Conservation (phyloP, 805 yeast genomes). For the Wickerhamiella vanderwaltii region DNA sequence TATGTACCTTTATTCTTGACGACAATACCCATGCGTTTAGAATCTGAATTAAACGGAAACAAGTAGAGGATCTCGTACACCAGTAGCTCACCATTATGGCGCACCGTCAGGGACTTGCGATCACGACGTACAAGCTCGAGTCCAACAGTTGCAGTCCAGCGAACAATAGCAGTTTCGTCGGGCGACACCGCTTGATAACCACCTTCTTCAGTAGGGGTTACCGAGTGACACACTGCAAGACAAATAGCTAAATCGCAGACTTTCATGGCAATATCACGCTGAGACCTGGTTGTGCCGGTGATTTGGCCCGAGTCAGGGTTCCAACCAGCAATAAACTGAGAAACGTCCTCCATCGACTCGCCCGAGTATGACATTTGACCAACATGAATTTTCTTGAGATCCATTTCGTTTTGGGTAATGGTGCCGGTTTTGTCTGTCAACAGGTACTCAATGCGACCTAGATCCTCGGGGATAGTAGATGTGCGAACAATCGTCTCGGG, state of each 20-base stretch:
- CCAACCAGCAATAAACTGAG: conserved; percentile 41
- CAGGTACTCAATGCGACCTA: conserved; percentile 88
- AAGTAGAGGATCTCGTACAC: conserved; percentile 61
- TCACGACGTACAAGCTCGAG: conserved; percentile 71
- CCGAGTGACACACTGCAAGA: conserved; percentile 91
- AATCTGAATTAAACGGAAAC: conserved; percentile 92
- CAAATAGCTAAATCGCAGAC: conserved; percentile 74
- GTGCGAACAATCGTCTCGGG: conserved; percentile 89
- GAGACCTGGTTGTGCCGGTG: conserved; percentile 29
- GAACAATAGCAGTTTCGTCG: conserved; percentile 94
- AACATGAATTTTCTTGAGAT: conserved; percentile 77
- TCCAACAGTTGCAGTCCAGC: conserved; percentile 80
- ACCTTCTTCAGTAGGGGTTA: conserved; percentile 73
- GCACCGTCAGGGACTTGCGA: conserved; percentile 55
- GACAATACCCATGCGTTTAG: conserved; percentile 91
- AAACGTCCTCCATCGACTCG: conserved; percentile 82
- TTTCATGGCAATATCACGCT: conserved; percentile 60
- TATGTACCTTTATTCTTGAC: conserved; percentile 53
- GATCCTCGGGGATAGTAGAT: conserved; percentile 94
- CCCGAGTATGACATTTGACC: conserved; percentile 89
- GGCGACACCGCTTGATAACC: conserved; percentile 98
- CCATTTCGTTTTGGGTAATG: conserved; percentile 96
- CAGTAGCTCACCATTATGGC: conserved; percentile 41
- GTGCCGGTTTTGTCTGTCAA: conserved; percentile 96
- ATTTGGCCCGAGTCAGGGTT: conserved; percentile 11